Conservation (phyloP, 2,329 filamentous ascomycete genomes). For the Colletotrichum cuscutae region DNA sequence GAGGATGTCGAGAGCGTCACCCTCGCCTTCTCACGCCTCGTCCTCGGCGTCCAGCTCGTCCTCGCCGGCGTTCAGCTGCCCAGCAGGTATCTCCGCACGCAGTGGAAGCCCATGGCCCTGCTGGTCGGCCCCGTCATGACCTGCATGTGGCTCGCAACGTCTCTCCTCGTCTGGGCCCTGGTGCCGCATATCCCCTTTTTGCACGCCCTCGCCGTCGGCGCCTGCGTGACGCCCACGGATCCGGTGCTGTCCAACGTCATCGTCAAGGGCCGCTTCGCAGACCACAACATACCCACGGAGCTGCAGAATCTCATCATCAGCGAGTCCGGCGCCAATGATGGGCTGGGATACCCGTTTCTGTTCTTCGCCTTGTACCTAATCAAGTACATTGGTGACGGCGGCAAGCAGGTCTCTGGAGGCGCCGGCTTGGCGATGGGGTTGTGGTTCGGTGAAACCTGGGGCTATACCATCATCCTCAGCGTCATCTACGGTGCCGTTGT, state of each 20-base stretch:
- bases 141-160: constrained; percentile 87
- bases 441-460: constrained; percentile 90
- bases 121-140: constrained; percentile 88
- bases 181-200: constrained; percentile 78
- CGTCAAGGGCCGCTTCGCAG: constrained; percentile 92
- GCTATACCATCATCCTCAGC: constrained; percentile 83
- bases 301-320: constrained; percentile 84
- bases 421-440: constrained; percentile 75
- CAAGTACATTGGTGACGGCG: constrained; percentile 74
- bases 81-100: constrained; percentile 78
- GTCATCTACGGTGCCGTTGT: constrained; percentile 80
- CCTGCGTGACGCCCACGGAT: constrained; percentile 93
- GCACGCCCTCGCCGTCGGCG: constrained; percentile 81
- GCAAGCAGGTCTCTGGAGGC: constrained; percentile 65
- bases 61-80: constrained; percentile 90
- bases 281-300: constrained; percentile 85
- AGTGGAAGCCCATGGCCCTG: constrained; percentile 81
- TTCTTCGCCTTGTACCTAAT: constrained; percentile 87
- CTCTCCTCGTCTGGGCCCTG: constrained; percentile 80
- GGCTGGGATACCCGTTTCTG: constrained; percentile 87
- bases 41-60: constrained; percentile 90
- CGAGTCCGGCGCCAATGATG: constrained; percentile 91
- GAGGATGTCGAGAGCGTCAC: constrained; percentile 76
- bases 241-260: constrained; percentile 89
- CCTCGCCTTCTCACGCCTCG: constrained; percentile 85